Percentiles rank a stretch among this genome's conserved stretches.
phyloP scores from a whole-genome alignment of 495 filamentous ascomycete species.

The Letharia columbiana region DNA sequence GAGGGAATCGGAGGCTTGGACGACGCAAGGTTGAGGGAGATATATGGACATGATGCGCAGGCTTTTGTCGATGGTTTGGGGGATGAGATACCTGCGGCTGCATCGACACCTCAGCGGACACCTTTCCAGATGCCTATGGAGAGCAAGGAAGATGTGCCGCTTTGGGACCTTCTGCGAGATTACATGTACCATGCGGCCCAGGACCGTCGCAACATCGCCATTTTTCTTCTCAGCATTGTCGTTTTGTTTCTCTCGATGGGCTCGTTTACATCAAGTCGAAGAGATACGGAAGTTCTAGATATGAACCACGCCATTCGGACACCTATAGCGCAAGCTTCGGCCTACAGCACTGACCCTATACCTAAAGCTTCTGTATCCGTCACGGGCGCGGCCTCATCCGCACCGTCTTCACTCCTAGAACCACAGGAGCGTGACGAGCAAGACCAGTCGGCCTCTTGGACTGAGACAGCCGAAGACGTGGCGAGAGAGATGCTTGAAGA shows the following conservation, averaged over 20 bases:
- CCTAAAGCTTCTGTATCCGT: constrained; percentile 1
- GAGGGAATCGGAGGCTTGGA: constrained; percentile 41
- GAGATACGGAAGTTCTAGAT: not conserved
- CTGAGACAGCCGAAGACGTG: constrained; percentile 6
- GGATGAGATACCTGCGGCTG: constrained; percentile 26
- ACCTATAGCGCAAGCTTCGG: not conserved
- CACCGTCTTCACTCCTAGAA: not conserved
- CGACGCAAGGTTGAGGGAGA: constrained; percentile 44
- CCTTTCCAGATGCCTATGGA: constrained; percentile 41
- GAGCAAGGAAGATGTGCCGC: constrained; percentile 21
- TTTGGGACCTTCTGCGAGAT: constrained; percentile 56
- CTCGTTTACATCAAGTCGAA: constrained; percentile 5
- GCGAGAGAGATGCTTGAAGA: constrained; percentile 11
- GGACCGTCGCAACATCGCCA: constrained; percentile 64
- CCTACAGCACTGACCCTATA: not conserved
- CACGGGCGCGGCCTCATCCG: not conserved
- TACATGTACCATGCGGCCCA: constrained; percentile 57
- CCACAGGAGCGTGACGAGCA: constrained; percentile 3
- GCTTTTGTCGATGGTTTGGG: constrained; percentile 23
- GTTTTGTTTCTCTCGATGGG: constrained; percentile 47
- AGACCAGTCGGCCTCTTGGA: not conserved
- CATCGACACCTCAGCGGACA: constrained; percentile 47
- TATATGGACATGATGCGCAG: constrained; percentile 40
- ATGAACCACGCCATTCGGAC: not conserved
- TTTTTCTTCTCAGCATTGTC: constrained; percentile 52